Conservation (phyloP, 371 early-diverging fungal species). For the Dinochytrium kinnereticum region DNA sequence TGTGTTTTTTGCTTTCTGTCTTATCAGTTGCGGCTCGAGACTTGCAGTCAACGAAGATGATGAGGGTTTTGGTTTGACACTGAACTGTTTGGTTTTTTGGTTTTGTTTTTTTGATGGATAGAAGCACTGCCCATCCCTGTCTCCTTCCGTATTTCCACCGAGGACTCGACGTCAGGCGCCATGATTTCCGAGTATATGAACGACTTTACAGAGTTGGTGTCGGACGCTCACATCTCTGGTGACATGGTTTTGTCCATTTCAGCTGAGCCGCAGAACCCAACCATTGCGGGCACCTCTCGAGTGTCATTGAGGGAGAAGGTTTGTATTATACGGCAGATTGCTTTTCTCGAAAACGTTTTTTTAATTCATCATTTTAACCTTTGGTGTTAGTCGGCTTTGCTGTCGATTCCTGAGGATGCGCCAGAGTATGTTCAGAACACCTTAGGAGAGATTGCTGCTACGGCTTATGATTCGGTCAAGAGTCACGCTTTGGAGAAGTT, state of each 20-base stretch:
- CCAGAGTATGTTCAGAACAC: constrained; percentile 25
- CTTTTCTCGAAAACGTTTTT: too few relatives aligned
- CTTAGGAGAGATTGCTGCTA: constrained; percentile 20
- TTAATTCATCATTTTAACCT: neutral
- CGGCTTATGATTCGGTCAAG: constrained; percentile 26
- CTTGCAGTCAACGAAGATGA: too few relatives aligned
- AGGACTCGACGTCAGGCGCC: constrained; percentile 4
- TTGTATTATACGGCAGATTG: constrained; percentile 10
- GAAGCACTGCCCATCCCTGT: constrained; percentile 26
- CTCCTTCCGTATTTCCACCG: constrained; percentile 10
- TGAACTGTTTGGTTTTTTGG: neutral
- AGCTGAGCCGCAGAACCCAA: constrained; percentile 12
- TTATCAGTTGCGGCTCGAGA: too few relatives aligned
- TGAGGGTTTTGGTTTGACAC: too few relatives aligned
- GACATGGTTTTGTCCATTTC: constrained; percentile 30
- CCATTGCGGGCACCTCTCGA: constrained; percentile 24
- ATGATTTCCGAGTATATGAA: constrained; percentile 22
- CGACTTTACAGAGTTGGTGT: constrained; percentile 29
- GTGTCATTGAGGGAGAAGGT: constrained; percentile 20
- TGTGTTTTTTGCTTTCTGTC: too few relatives aligned
- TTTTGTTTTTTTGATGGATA: neutral
- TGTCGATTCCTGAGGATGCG: constrained; percentile 16
- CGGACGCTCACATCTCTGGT: neutral
- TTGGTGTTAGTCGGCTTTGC: neutral
- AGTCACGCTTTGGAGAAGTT: constrained; percentile 27